Evolutionary conservation across 164 flowering plant genomes (phyloP), one percentile per base, ranked within the genome.

Genomic region (Stephania japonica): DNA sequence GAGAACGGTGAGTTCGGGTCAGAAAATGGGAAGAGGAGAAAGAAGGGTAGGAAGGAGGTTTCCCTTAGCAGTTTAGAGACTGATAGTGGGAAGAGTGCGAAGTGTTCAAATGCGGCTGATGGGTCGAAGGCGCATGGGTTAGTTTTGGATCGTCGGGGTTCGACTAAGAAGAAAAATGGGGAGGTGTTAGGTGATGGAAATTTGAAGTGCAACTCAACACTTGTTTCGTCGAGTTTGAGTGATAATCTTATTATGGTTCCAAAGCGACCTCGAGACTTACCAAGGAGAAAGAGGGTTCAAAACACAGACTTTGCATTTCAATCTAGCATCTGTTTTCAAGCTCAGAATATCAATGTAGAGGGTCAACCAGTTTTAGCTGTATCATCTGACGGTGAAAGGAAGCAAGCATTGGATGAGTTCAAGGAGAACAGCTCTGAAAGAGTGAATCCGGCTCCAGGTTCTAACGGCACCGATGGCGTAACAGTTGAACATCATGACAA

Each of bases 221-320:
- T 74, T 62, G 71, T 84, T 81, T 78, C 86, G 0, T 75, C 70
- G 65, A 71, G 73, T 75, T 80, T 86, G 73, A 85, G 73, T 75
- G 83, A 79, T 71, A 81, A 81, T 72, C 78, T 23, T 73, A 63
- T 85, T 68, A 74, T 74, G 42, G 82, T 91, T 18, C 97, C 97
- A 0, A 88, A 80, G 83, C 88, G 91, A 0, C 88, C 83, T 41
- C 84, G 98, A 12, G 93, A 85, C 42, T 78, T 82, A 64, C 84
- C 80, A 44, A 82, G 97, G 76, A 73, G 89, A 65, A 92, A 83
- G 78, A 87, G 84, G 75, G 44, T 71, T 67, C 86, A 80, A 61
- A 78, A 42, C 66, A 59, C 64, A 4, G 64, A 59, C 23, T 1
- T 59, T 59, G 9, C 25, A 6, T 19, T 19, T 59, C 64, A 59